Evolutionary conservation across 2,329 filamentous ascomycete species (phyloP).

Genomic region (Lachnellula suecica): DNA sequence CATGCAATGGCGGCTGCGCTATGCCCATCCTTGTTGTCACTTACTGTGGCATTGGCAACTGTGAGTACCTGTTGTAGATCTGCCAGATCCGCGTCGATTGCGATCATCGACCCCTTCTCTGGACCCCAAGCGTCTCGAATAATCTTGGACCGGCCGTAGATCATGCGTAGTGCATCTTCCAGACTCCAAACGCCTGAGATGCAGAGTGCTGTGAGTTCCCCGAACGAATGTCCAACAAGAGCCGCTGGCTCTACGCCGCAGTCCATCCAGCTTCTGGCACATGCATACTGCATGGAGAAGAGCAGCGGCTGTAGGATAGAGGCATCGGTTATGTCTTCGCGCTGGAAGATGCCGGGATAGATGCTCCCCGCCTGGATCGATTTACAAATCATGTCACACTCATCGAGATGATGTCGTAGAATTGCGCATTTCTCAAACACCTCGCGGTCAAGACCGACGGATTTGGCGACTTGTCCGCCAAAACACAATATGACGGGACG

Average conservation of each 20-base stretch:
- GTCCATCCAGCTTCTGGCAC: slow-evolving; percentile 18
- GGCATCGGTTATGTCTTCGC: slow-evolving; percentile 1
- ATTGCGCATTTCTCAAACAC: background rate
- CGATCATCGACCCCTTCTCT: slow-evolving; percentile 38
- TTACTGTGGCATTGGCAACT: background rate
- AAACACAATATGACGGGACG: background rate
- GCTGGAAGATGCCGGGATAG: slow-evolving; percentile 14
- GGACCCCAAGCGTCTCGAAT: slow-evolving; percentile 35
- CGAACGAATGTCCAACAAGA: slow-evolving; percentile 39
- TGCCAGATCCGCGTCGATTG: slow-evolving; percentile 19
- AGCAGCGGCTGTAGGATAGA: slow-evolving; percentile 13
- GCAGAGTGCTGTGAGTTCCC: slow-evolving; percentile 37
- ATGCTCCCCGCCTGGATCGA: background rate
- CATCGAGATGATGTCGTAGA: background rate
- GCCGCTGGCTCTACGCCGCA: slow-evolving; percentile 8
- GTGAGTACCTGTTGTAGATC: slow-evolving; percentile 9
- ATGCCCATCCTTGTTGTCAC: background rate
- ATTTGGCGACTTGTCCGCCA: background rate
- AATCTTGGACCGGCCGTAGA: slow-evolving; percentile 33
- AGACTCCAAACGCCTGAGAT: slow-evolving; percentile 34
- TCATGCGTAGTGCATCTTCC: slow-evolving; percentile 31
- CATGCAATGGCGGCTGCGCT: slow-evolving; percentile 29
- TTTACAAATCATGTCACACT: background rate
- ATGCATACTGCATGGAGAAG: slow-evolving; percentile 18
- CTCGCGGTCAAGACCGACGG: background rate